Evolutionary conservation across 441 rosid genomes (phyloP).

Genomic region (Capsella rubella): DNA sequence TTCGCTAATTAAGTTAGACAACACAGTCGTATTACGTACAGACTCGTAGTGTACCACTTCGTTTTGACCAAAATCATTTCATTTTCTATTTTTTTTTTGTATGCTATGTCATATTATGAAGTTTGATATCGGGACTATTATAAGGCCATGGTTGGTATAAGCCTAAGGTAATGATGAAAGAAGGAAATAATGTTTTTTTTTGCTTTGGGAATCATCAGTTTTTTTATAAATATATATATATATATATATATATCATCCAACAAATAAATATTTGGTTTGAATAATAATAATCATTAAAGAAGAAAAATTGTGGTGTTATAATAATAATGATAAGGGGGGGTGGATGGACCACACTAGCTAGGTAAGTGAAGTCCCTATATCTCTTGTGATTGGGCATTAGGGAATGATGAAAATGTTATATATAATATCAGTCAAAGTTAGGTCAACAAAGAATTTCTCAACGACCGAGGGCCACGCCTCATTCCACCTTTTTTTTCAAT

Average conservation of each 20-base stretch:
- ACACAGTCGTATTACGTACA: constrained; percentile 7
- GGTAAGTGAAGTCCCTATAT: not conserved
- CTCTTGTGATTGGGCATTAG: constrained; percentile 43
- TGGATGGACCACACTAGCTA: constrained; percentile 44
- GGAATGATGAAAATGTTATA: constrained; percentile 39
- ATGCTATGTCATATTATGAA: not conserved
- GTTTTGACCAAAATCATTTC: not conserved
- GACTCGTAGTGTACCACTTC: constrained; percentile 28
- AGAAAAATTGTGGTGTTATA: constrained; percentile 24
- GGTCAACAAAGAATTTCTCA: constrained; percentile 44
- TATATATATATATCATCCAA: not conserved
- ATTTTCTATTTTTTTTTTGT: not conserved
- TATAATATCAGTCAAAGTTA: constrained; percentile 44
- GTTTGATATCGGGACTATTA: constrained; percentile 14
- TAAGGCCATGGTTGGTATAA: constrained; percentile 22
- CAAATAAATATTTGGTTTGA: constrained; percentile 23
- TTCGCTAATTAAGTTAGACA: constrained; percentile 5
- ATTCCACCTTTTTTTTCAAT: constrained; percentile 30
- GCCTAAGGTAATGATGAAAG: constrained; percentile 39
- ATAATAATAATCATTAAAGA: constrained; percentile 18
- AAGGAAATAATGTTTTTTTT: constrained; percentile 17
- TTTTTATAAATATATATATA: not conserved
- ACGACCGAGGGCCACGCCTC: constrained; percentile 47
- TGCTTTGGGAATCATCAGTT: constrained; percentile 42
- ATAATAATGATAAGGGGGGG: constrained; percentile 33